Base-by-base conservation (phyloP, 805 yeast genomes). In the Candida coleopterorum region DNA sequence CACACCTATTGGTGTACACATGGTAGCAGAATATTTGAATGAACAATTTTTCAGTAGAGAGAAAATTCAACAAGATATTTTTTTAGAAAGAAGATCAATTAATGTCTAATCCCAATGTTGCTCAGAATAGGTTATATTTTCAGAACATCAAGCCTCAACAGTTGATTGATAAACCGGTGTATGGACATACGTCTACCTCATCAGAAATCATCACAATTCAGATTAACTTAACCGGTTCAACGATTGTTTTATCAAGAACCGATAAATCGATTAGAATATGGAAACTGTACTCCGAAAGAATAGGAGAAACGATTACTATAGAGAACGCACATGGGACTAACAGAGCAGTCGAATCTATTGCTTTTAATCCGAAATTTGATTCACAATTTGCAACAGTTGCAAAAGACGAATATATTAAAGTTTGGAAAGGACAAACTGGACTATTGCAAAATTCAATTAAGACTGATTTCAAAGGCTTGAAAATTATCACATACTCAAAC, bases 291-390 rank as follows among this genome's bases (percentile, higher is more conserved):
- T 45, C 48, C 18, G 60, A 54, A 21, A 44, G 50, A 15, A 36
- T 64, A 18, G 49, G 47, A 4, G 72, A 69, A 24, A 65, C 72
- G 2, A 58, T 62, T 3, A 48, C 50, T 9, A 60, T 76, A 15
- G 70, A 62, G 27, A 54, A 55, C 22, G 61, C 71, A 2, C 79
- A 74, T 42, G 40, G 44, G 3, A 17, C 15, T 17, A 32, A 24
- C 9, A 53, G 54, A 32, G 46, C 64, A 2, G 70, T 70, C 15
- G 69, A 64, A 36, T 42, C 62, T 16, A 40, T 77, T 7, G 46
- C 67, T 2, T 77, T 80, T 80, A 59, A 70, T 32, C 80, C 82
- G 0, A 49, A 49, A 14, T 50, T 61, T 20, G 74, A 75, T 20
- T 60, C 60, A 28, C 46, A 60, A 9, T 59, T 77, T 36, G 78